Base-by-base conservation (phyloP, 1,139 yeast species). In the Yamadazyma songkhlaensis region DNA sequence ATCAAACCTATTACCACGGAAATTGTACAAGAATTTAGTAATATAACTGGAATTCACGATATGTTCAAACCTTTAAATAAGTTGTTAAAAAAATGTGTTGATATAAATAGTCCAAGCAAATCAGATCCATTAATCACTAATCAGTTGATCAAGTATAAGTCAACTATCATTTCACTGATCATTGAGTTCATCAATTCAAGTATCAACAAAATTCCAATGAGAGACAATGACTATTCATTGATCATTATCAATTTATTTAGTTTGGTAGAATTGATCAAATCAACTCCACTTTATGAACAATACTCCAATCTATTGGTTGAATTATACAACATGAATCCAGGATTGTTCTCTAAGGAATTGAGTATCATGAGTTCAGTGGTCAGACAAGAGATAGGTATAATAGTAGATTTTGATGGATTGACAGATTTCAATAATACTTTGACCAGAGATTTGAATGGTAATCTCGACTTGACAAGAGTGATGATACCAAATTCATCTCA, bases 91-190 rank as follows among this genome's bases (percentile, higher is more conserved):
- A 57, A 60, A 36, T 54, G 68, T 7, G 54, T 62, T 7, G 60
- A 65, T 35, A 51, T 64, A 9, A 57, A 66, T 8, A 59, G 58
- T 38, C 59, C 65, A 20, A 48, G 58, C 29, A 65, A 59, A 26
- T 56, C 49, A 25, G 64, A 63, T 32, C 59, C 57, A 31, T 58
- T 53, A 12, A 49, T 67, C 36, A 58, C 66, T 2, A 63, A 62
- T 55, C 75, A 67, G 43, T 50, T 67, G 10, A 64, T 65, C 9
- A 54, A 61, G 29, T 57, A 47, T 41, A 67, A 67, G 40, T 49
- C 62, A 4, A 53, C 45, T 2, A 58, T 71, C 3, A 50, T 64
- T 21, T 42, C 49, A 10, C 56, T 53, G 55, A 46, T 68, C 6
- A 51, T 70, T 23, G 54, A 53, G 9, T 56, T 65, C 21, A 51